phyloP scores from a whole-genome alignment of 306 rosid genomes.

The Trifolium fragiferum region DNA sequence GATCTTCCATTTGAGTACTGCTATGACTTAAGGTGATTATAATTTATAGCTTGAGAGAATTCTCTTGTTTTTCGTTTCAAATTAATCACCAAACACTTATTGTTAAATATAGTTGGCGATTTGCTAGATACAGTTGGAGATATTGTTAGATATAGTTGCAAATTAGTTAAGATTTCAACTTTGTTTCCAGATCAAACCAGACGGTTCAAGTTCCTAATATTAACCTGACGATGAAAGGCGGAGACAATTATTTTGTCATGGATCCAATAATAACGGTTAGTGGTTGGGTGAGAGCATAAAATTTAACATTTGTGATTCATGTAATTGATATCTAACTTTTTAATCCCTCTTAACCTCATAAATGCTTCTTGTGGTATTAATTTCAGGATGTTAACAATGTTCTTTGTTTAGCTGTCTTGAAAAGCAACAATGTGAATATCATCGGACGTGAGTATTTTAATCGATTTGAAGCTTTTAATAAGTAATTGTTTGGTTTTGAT shows the following conservation, averaged over 20 bases:
- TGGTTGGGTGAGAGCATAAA: conserved; percentile 42
- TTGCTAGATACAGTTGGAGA: too few species aligned
- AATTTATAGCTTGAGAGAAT: conserved; percentile 14
- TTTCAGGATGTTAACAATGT: conserved; percentile 46
- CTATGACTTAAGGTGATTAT: conserved; percentile 61
- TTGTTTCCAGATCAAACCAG: conserved; percentile 56
- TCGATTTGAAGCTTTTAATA: background rate
- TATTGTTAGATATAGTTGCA: too few species aligned
- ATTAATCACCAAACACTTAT: background rate
- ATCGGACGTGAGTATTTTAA: conserved; percentile 85
- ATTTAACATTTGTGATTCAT: conserved; percentile 1
- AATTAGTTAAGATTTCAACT: conserved; percentile 33
- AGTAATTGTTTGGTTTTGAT: background rate
- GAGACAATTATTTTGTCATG: conserved; percentile 51
- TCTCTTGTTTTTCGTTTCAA: conserved; percentile 22
- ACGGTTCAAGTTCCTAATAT: conserved; percentile 33
- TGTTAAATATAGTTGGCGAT: too few species aligned
- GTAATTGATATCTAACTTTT: conserved; percentile 17
- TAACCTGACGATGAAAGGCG: conserved; percentile 82
- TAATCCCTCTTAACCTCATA: conserved; percentile 9
- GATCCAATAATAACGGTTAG: conserved; percentile 38
- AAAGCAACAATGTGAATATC: conserved; percentile 65
- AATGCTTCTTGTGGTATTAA: conserved; percentile 35
- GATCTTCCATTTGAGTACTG: conserved; percentile 80
- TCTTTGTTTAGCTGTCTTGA: conserved; percentile 64